Evolutionary conservation across 305 asterid species (phyloP), one percentile per base, ranked within the genome.

Genomic region (Fraxinus angustifolia): DNA sequence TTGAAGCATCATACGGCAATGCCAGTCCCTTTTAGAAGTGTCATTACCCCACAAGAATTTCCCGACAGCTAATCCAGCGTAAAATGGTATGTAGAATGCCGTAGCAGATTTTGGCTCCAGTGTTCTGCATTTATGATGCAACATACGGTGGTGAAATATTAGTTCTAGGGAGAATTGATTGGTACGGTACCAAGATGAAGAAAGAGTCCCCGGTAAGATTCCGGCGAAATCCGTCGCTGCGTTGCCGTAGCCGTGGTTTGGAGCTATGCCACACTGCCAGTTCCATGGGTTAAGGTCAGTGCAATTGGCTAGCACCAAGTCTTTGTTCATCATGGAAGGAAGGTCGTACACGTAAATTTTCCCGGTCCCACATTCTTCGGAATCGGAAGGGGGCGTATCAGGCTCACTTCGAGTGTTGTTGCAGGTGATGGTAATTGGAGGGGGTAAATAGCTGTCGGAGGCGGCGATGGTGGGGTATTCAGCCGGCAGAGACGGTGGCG

Each of bases 31-130:
- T 19, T 82, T 82, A 5, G 87, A 78, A 0, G 91, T 90, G 84
- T 92, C 94, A 80, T 92, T 90, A 56, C 17, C 76, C 95, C 94
- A 95, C 3, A 95, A 80, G 80, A 88, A 88, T 80, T 89, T 90
- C 0, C 93, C 96, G 0, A 92, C 97, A 0, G 98, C 93, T 53
- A 92, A 94, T 12, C 98, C 98, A 2, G 94, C 98, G 89, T 95
- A 95, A 73, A 93, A 95, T 8, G 98, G 98, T 8, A 95, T 89
- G 88, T 95, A 95, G 84, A 86, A 95, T 8, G 97, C 96, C 53
- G 97, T 90, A 19, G 98, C 98, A 0, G 87, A 80, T 75, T 87
- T 90, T 35, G 98, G 94, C 56, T 89, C 89, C 6, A 58, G 58
- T n/a, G 98, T 93, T 65, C 97, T 72, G 83, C 98, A 93, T 71